These are phyloP conservation scores for Phytomonas francai DNA, from an alignment of 208 protist species.

Conservation along the genomic window DNA sequence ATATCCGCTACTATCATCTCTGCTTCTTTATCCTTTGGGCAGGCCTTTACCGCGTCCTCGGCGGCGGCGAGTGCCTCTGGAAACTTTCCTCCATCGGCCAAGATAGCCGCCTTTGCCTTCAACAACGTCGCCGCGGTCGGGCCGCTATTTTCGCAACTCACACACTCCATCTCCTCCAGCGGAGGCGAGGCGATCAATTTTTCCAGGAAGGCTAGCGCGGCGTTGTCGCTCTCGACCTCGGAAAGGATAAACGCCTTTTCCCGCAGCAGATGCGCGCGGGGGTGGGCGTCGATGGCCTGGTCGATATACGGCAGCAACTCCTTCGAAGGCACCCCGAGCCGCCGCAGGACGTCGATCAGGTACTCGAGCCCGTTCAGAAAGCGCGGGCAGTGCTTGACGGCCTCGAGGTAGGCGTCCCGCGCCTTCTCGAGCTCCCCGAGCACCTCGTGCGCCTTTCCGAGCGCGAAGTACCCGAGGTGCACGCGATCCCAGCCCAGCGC, in stretches of 20 bases:
- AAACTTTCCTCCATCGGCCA: slow-evolving; percentile 70
- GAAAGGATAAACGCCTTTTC: slow-evolving; percentile 86
- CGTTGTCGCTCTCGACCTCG: slow-evolving; percentile 67
- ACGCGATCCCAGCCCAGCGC: slow-evolving; percentile 62
- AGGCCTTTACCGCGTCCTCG: slow-evolving; percentile 42
- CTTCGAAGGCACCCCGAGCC: slow-evolving; percentile 18
- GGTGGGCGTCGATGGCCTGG: slow-evolving; percentile 64
- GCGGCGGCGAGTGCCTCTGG: slow-evolving; percentile 55
- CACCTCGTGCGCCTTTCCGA: slow-evolving; percentile 54
- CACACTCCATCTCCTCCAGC: slow-evolving; percentile 75
- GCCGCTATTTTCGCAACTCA: slow-evolving; percentile 30
- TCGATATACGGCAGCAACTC: slow-evolving; percentile 44
- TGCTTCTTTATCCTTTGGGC: slow-evolving; percentile 68
- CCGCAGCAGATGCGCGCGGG: slow-evolving; percentile 56
- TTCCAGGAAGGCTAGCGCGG: slow-evolving; percentile 64
- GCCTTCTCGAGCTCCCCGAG: slow-evolving; percentile 42
- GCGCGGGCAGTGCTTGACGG: slow-evolving; percentile 41
- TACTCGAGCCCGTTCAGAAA: slow-evolving; percentile 63
- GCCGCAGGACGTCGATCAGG: slow-evolving; percentile 40
- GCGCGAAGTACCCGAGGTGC: slow-evolving; percentile 37
- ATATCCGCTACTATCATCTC: slow-evolving; percentile 54
- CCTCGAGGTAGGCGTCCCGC: slow-evolving; percentile 36
- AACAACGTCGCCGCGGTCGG: slow-evolving; percentile 51
- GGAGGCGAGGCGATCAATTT: slow-evolving; percentile 58
- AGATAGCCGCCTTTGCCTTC: slow-evolving; percentile 85